Evolutionary conservation across 2,329 filamentous ascomycete species (phyloP).

Genomic region (Phialophora macrospora): DNA sequence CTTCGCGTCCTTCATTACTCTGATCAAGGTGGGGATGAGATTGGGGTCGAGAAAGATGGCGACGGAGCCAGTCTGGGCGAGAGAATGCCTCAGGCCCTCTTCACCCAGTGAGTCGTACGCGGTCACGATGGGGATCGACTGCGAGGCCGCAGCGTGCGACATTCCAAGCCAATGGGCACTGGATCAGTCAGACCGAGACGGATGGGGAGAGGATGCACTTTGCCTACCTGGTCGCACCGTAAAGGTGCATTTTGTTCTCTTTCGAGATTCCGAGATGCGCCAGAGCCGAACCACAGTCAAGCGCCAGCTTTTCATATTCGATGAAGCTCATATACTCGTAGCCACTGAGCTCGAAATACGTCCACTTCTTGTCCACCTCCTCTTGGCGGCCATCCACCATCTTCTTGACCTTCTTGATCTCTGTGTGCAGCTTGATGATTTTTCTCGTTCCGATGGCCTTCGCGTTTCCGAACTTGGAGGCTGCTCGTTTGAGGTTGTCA

Average conservation of each 20-base stretch:
- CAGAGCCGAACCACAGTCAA: slow-evolving; percentile 73
- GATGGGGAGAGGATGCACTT: background rate
- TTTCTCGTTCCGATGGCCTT: slow-evolving; percentile 72
- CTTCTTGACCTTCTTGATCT: slow-evolving; percentile 90
- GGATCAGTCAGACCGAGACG: slow-evolving; percentile 27
- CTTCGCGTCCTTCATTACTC: slow-evolving; percentile 58
- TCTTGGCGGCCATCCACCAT: slow-evolving; percentile 77
- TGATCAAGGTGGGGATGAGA: slow-evolving; percentile 56
- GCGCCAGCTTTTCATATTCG: slow-evolving; percentile 73
- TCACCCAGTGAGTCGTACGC: slow-evolving; percentile 47
- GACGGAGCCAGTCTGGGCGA: slow-evolving; percentile 43
- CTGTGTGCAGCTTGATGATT: slow-evolving; percentile 76
- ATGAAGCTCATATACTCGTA: slow-evolving; percentile 79
- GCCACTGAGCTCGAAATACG: slow-evolving; percentile 79
- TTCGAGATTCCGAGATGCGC: slow-evolving; percentile 72
- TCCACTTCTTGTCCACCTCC: slow-evolving; percentile 89
- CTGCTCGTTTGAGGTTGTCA: slow-evolving; percentile 75
- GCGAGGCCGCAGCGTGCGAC: slow-evolving; percentile 77
- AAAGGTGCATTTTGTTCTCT: slow-evolving; percentile 75
- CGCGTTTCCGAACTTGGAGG: slow-evolving; percentile 65
- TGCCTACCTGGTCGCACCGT: slow-evolving; percentile 76
- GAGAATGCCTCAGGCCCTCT: slow-evolving; percentile 45
- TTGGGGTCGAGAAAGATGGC: slow-evolving; percentile 46
- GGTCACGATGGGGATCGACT: slow-evolving; percentile 89
- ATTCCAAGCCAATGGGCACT: slow-evolving; percentile 83